These are phyloP conservation scores for Eucalyptus erythrocorys DNA, from an alignment of 345 rosid species.

Conservation along the genomic window DNA sequence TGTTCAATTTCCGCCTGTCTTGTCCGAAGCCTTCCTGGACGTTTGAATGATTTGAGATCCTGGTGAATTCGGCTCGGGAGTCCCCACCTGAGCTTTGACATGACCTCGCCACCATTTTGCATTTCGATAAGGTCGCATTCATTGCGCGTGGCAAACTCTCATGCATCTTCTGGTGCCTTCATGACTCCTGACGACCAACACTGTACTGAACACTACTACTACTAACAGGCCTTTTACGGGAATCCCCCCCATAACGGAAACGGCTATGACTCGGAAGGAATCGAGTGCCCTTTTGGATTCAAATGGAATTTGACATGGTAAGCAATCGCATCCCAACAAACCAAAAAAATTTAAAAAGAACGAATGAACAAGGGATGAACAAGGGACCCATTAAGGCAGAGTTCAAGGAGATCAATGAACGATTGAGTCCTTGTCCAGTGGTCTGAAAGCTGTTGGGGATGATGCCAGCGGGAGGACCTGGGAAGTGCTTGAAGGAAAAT, in stretches of 20 bases:
- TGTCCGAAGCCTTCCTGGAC: background rate
- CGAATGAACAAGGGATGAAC: background rate
- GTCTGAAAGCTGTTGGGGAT: slow-evolving; percentile 40
- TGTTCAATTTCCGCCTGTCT: background rate
- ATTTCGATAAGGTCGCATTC: background rate
- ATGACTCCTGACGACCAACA: background rate
- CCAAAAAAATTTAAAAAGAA: background rate
- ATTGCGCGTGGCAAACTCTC: background rate
- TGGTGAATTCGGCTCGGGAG: background rate
- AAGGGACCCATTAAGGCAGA: background rate
- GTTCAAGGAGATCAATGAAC: background rate
- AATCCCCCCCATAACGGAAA: background rate
- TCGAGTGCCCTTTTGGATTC: background rate
- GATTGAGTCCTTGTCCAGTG: slow-evolving; percentile 18
- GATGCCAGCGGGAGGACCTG: slow-evolving; percentile 63
- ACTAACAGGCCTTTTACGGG: background rate
- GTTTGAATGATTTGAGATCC: background rate
- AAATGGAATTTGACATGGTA: background rate
- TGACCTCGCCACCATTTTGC: background rate
- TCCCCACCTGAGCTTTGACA: background rate
- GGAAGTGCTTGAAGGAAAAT: slow-evolving; percentile 21
- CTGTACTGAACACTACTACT: background rate
- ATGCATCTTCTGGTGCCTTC: background rate
- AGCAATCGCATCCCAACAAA: background rate
- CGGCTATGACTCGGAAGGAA: background rate